Evolutionary conservation across 1,139 yeast species (phyloP).

Genomic region (Nakaseomyces nivariensis): DNA sequence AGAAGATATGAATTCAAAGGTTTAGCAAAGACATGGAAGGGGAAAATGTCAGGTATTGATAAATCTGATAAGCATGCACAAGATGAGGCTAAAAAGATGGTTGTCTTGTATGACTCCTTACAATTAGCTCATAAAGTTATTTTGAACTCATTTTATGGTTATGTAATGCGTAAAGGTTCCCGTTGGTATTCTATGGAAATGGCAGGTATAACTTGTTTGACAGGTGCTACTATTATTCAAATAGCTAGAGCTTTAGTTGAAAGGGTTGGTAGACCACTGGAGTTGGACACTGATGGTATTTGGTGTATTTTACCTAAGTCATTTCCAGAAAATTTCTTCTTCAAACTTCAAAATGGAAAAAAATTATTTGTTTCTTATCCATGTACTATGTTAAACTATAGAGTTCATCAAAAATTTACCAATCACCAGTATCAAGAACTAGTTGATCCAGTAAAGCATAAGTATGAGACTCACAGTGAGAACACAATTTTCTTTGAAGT

Average conservation of each 20-base stretch:
- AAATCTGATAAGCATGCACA: slow-evolving; percentile 45
- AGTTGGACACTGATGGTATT: slow-evolving; percentile 97
- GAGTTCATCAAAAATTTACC: slow-evolving; percentile 84
- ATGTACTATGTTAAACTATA: slow-evolving; percentile 89
- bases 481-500: slow-evolving; percentile 96
- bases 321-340: slow-evolving; percentile 80
- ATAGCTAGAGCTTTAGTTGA: slow-evolving; percentile 94
- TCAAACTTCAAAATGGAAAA: slow-evolving; percentile 70
- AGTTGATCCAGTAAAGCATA: slow-evolving; percentile 55
- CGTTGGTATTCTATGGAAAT: slow-evolving; percentile 99
- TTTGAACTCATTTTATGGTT: slow-evolving; percentile 92
- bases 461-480: slow-evolving; percentile 72
- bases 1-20: slow-evolving; percentile 95
- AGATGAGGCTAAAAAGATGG: slow-evolving; percentile 90
- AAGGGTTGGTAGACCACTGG: slow-evolving; percentile 88
- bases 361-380: slow-evolving; percentile 77
- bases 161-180: slow-evolving; percentile 97
- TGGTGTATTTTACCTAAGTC: slow-evolving; percentile 96
- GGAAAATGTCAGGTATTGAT: slow-evolving; percentile 52
- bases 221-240: slow-evolving; percentile 96
- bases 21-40: slow-evolving; percentile 89
- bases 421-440: slow-evolving; percentile 91
- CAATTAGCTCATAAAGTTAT: slow-evolving; percentile 97
- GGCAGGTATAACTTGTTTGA: slow-evolving; percentile 98
- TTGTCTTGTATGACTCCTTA: slow-evolving; percentile 84